A percentile compares a stretch with the other conserved stretches of the same genome.
Evolutionary conservation across 1,284 basidiomycete species (phyloP).

Genomic region (Fomitopsis betulina): DNA sequence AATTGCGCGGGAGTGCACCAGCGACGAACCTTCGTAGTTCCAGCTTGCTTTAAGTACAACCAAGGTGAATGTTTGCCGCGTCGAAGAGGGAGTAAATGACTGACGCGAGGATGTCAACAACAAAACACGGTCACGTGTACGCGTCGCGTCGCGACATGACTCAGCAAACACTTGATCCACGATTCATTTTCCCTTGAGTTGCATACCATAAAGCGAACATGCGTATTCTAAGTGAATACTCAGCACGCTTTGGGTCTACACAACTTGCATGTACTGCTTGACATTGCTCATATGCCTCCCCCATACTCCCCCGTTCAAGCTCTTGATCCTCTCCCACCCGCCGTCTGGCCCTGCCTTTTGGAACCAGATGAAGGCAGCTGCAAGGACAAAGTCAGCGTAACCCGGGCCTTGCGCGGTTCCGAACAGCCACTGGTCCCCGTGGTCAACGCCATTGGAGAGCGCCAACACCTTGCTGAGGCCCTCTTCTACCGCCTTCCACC

Average conservation of each 20-base stretch:
- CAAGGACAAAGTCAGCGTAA: conserved; percentile 8
- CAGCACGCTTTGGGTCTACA: background rate
- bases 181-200: too few species aligned
- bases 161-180: too few species aligned
- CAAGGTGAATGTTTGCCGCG: too few species aligned
- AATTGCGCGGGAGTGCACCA: too few species aligned
- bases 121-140: background rate
- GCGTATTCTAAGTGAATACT: too few species aligned
- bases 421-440: conserved; percentile 5
- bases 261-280: background rate
- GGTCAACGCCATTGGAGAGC: conserved; percentile 1
- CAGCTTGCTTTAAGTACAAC: too few species aligned
- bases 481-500: conserved; percentile 1
- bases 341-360: background rate
- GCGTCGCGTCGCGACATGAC: background rate
- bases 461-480: background rate
- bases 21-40: too few species aligned
- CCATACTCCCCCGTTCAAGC: conserved; percentile 4
- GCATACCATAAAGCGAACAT: too few species aligned
- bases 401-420: background rate
- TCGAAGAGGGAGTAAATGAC: too few species aligned
- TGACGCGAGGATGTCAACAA: background rate
- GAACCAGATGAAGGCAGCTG: conserved; percentile 1
- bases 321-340: conserved; percentile 3
- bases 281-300: background rate